Base-by-base conservation (phyloP, 2,329 filamentous ascomycete genomes). In the Cercospora brassicicola region DNA sequence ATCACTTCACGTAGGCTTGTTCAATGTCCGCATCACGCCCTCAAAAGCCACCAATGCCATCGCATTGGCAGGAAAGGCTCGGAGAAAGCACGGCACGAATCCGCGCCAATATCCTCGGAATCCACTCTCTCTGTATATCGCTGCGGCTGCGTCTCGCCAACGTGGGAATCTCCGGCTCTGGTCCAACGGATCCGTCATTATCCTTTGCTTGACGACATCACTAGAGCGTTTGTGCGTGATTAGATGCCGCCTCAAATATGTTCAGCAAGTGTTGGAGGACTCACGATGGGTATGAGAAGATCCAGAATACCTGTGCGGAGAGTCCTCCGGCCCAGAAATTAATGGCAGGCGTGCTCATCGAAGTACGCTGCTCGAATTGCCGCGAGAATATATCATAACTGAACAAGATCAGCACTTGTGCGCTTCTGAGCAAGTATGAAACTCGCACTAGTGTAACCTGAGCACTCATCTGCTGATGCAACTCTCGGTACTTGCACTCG, bases 311-410 rank as follows among this genome's bases (percentile, higher is more conserved):
- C 83, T 99, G 95, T 0, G 95, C 95, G 59, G 91, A 94, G 62
- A 98, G 82, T 0, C 95, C 95, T 3, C 95, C 95, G 0, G 95
- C 94, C 94, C 94, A 98, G 83, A 99, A 99, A 78, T 98, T 98
- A 76, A 98, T 85, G 0, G 89, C 89, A 0, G 95, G 93, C 0
- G 88, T 88, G 64, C 91, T 91, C 64, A 97, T 82, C 11, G 74
- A 80, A 2, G 94, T 97, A 74, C 88, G 83, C 18, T 87, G 80
- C 64, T 87, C 83, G 77, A 98, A 83, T 67, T 85, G 81, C 23
- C 88, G 85, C 4, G 92, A 91, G 73, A 98, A 86, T 31, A 97
- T 74, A 76, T 97, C 94, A 82, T 99, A 99, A 23, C 59, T 61
- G 39, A 26, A 39, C 28, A 42, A 11, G 31, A 39, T 60, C n/a